Evolutionary conservation across 345 rosid species (phyloP).

Genomic region (Hibiscus syriacus): DNA sequence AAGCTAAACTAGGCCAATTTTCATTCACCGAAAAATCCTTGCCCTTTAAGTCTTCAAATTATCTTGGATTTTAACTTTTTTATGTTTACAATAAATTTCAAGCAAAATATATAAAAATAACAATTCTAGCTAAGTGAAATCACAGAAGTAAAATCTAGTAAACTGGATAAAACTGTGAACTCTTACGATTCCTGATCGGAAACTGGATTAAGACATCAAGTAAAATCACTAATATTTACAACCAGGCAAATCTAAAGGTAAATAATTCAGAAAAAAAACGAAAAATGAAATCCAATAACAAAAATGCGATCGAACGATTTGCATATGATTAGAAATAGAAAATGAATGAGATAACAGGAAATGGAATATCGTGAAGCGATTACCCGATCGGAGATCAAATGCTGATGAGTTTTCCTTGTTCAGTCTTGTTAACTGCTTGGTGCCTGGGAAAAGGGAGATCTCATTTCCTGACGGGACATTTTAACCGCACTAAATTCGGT

Average conservation of each 20-base stretch:
- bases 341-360: neutral
- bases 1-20: neutral
- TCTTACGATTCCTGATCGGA: neutral
- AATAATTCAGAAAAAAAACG: neutral
- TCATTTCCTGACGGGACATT: neutral
- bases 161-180: neutral
- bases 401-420: neutral
- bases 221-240: neutral
- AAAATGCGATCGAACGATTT: neutral
- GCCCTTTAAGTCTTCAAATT: neutral
- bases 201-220: no score
- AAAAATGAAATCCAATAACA: neutral
- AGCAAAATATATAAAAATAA: neutral
- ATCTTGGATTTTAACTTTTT: neutral
- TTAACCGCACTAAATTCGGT: neutral
- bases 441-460: slow-evolving; percentile 1
- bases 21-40: neutral
- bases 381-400: slow-evolving; percentile 13
- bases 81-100: neutral
- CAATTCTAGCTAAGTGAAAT: neutral
- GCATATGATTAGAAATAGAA: neutral
- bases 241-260: slow-evolving; percentile 1
- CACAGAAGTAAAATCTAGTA: neutral
- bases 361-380: neutral
- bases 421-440: neutral